Evolutionary conservation across 2,329 filamentous ascomycete species (phyloP), one percentile per base, ranked within the genome.

Genomic region (Aspergillus thermomutatus): DNA sequence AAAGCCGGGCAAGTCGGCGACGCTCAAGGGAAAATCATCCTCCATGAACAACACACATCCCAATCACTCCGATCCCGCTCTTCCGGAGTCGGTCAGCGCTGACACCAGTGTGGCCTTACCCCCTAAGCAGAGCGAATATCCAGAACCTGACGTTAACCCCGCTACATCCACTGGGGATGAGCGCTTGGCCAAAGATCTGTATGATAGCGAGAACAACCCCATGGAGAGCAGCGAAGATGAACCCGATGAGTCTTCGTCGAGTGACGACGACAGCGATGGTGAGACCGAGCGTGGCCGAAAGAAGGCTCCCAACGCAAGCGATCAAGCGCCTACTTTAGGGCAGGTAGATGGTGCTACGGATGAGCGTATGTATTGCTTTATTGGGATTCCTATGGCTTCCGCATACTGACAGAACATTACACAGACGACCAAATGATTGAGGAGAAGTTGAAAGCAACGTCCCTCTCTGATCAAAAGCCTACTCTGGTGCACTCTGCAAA

Each of bases 21-120:
- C 89, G 3, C 82, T 85, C 45, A 84, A 85, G 53, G 86, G 84
- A 10, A 81, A 83, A 49, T 71, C 83, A 1, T 76, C 91, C 52
- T 87, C 92, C 67, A 83, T 89, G 72, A 84, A 82, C 57, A 87
- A 80, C 60, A 87, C 88, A 3, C 90, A 92, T 68, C 81, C 83
- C 40, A 2, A 85, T 57, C 76, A 92, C 19, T 91, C 89, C 1
- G 87, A 92, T 68, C 87, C 87, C 10, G 86, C 87, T 51, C 75
- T 92, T 46, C 80, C 84, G 3, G 81, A 81, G 28, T 86, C 87
- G 4, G 81, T 84, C 19, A 87, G 88, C 27, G 83, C 79, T 51
- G 54, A 51, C 27, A 40, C 49, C 26, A 45, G 48, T 28, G 53
- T 46, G 28, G 49, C 5, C 25, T 54, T 52, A 11, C 50, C 47